Conservation (phyloP, 352 stramenopile species). For the Pythium oligandrum region DNA sequence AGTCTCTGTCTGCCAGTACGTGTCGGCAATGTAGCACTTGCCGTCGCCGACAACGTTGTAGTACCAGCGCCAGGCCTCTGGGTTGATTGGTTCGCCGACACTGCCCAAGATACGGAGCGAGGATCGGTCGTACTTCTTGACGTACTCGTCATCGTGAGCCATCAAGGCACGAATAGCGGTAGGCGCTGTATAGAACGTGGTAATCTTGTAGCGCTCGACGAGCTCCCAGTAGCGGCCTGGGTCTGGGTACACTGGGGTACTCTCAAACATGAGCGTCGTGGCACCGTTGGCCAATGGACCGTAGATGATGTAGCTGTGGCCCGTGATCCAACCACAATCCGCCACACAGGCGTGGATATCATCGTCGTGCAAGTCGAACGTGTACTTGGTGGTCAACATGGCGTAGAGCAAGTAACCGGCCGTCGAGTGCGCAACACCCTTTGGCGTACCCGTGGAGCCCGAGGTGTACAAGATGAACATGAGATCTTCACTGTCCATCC, state of each 20-base stretch:
- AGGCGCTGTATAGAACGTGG: slow-evolving; percentile 91
- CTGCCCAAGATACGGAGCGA: slow-evolving; percentile 94
- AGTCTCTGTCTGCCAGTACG: slow-evolving; percentile 97
- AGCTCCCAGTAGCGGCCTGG: slow-evolving; percentile 96
- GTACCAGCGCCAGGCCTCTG: slow-evolving; percentile 94
- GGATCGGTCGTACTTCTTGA: slow-evolving; percentile 93
- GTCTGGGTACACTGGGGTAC: slow-evolving; percentile 96
- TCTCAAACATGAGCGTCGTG: slow-evolving; percentile 99
- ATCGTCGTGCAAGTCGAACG: slow-evolving; percentile 91
- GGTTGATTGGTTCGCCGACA: slow-evolving; percentile 99
- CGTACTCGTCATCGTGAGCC: slow-evolving; percentile 90
- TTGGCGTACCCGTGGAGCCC: slow-evolving; percentile 93
- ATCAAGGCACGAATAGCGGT: slow-evolving; percentile 98
- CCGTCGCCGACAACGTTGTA: slow-evolving; percentile 84
- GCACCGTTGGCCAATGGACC: slow-evolving; percentile 94
- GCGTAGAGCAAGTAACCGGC: slow-evolving; percentile 95
- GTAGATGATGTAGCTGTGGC: slow-evolving; percentile 97
- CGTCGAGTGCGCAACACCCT: slow-evolving; percentile 95
- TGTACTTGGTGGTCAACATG: slow-evolving; percentile 91
- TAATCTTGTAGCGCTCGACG: slow-evolving; percentile 96
- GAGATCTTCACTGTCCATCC: slow-evolving; percentile 95
- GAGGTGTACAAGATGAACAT: slow-evolving; percentile 99
- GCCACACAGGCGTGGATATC: slow-evolving; percentile 95
- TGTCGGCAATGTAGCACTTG: slow-evolving; percentile 92
- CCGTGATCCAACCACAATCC: slow-evolving; percentile 96